Base-by-base conservation (phyloP, 257 asterid species). In the Ballota nigra region DNA sequence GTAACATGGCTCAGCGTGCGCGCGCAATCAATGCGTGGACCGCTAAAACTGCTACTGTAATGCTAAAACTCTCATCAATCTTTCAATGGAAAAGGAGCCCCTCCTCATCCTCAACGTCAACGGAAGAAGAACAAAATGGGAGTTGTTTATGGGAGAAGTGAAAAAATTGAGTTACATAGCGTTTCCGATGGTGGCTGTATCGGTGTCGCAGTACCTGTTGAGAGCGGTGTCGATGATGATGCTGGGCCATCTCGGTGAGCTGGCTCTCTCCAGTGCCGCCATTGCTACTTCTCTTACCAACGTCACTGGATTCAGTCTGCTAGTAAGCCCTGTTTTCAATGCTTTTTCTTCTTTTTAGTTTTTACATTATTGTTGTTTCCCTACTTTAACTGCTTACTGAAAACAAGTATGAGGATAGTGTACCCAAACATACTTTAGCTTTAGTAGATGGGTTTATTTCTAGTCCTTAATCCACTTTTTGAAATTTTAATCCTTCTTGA, bases 171-270 rank as follows among this genome's bases (percentile, higher is more conserved):
- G 81, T 49, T 57, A 58, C 71, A 76, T 83, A 55, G 91, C 88
- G 13, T 20, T 73, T 69, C 88, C 87, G 8, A 82, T 82, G 83
- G 78, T 84, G n/a, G 78, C 74, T 19, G 88, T 76, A 6, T 43
- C 80, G 1, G 57, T 86, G 31, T 73, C 86, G 6, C 86, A 80
- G 64, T 80, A 72, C 76, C 18, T 83, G 13, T 7, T 82, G 52
- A 78, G 86, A 16, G 78, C 77, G 29, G 78, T 62, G 41, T 43
- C 91, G 26, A 71, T 83, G 88, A 70, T 86, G 81, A 83, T 86
- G 88, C 47, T 83, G 74, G 88, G 90, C 23, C 90, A 83, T 51
- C 77, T 86, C 16, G 80, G 81, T 52, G 86, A 83, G 8, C 88
- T 86, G 2, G 74, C 82, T 3, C 87, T 86, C 53, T 83, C 91